Conservation (phyloP, 2,329 filamentous ascomycete genomes). For the Aspergillus calidoustus region DNA sequence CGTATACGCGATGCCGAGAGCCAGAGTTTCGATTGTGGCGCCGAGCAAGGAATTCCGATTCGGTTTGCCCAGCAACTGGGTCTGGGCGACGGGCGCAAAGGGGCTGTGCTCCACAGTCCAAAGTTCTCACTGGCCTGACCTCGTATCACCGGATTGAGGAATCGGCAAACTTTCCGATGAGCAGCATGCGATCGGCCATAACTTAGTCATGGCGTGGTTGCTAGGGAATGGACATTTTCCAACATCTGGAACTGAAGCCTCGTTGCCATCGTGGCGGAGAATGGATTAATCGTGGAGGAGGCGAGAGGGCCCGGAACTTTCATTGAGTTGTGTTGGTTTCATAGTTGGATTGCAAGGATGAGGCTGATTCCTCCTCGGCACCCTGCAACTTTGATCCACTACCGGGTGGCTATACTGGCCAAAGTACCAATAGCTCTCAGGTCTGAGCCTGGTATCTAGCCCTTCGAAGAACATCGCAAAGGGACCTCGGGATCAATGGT, state of each 20-base stretch:
- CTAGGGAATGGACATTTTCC: background rate
- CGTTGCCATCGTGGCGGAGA: background rate
- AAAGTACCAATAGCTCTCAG: background rate
- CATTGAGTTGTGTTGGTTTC: background rate
- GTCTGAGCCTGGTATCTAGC: background rate
- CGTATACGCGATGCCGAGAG: background rate
- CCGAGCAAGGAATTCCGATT: background rate
- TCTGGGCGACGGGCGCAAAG: constrained; percentile 3
- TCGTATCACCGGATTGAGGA: background rate
- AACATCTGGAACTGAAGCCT: background rate
- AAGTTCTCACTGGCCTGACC: background rate
- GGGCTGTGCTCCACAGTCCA: background rate
- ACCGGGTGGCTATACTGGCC: no score
- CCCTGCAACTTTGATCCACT: no score
- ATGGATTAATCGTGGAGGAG: no score
- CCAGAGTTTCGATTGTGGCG: background rate
- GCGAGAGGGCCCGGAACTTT: no score
- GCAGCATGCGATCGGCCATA: background rate
- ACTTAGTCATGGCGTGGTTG: background rate
- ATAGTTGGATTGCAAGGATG: background rate
- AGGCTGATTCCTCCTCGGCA: background rate
- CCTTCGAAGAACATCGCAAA: no score
- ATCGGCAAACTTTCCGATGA: constrained; percentile 1
- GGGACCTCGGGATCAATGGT: no score
- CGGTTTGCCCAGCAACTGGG: background rate